Evolutionary conservation across 257 asterid genomes (phyloP).

Genomic region (Echites panduratus): DNA sequence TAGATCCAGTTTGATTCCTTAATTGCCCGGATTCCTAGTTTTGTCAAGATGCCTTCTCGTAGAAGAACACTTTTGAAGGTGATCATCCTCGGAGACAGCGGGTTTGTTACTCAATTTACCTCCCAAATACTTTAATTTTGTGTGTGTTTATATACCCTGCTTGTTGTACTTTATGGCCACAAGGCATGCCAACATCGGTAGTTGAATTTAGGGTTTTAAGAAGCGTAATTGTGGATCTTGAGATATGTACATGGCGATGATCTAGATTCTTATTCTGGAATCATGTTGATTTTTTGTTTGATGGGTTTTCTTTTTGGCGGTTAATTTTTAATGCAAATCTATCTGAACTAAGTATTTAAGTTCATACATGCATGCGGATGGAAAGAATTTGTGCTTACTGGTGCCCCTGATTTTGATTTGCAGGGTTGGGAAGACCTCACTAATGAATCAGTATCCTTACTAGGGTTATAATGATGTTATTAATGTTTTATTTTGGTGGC

Average conservation of each 20-base stretch:
- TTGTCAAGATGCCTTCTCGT: constrained; percentile 70
- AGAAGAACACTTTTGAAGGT: constrained; percentile 97
- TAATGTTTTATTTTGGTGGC: no score
- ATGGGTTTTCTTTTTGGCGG: background rate
- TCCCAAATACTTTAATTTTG: background rate
- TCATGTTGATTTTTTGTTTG: background rate
- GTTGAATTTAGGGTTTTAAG: background rate
- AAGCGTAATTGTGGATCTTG: background rate
- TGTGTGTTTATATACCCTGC: background rate
- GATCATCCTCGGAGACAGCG: constrained; percentile 99
- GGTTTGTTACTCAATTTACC: constrained; percentile 35
- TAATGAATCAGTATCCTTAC: constrained; percentile 97
- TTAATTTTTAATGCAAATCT: background rate
- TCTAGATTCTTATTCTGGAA: background rate
- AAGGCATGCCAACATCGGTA: background rate
- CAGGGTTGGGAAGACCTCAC: constrained; percentile 99
- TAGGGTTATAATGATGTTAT: constrained; percentile 6
- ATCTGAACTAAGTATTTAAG: background rate
- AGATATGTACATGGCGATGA: background rate
- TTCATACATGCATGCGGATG: background rate
- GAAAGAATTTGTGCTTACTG: background rate
- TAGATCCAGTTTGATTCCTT: constrained; percentile 21
- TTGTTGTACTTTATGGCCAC: background rate
- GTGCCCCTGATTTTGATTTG: constrained; percentile 24
- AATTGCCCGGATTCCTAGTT: constrained; percentile 7